Evolutionary conservation across 1,139 yeast species (phyloP).

Genomic region (Hanseniaspora sp.): DNA sequence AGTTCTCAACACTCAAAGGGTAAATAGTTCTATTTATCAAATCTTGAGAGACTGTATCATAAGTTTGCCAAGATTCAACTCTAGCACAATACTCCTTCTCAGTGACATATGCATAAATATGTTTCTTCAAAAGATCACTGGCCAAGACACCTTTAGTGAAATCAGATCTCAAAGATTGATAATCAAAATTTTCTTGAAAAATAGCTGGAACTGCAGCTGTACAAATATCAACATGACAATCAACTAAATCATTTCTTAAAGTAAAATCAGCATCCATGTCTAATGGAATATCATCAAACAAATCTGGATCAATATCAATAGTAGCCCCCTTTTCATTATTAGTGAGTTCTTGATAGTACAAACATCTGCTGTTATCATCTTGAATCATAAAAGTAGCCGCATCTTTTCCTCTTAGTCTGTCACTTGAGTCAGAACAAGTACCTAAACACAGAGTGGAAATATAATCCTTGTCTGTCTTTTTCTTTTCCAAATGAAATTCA

Average conservation of each 20-base stretch:
- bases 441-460: constrained; percentile 89
- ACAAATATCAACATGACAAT: constrained; percentile 92
- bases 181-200: constrained; percentile 92
- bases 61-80: constrained; percentile 87
- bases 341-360: constrained; percentile 63
- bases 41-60: constrained; percentile 85
- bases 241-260: constrained; percentile 82
- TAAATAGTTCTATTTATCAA: constrained; percentile 83
- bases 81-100: constrained; percentile 80
- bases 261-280: constrained; percentile 50
- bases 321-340: constrained; percentile 29
- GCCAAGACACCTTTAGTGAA: constrained; percentile 84
- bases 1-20: constrained; percentile 79
- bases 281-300: constrained; percentile 39
- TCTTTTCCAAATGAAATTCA: constrained; percentile 61
- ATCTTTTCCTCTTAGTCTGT: constrained; percentile 69
- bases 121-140: constrained; percentile 80
- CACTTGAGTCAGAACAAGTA: constrained; percentile 65
- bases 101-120: constrained; percentile 74
- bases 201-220: constrained; percentile 90
- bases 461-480: constrained; percentile 69
- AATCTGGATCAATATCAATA: constrained; percentile 73
- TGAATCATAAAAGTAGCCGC: constrained; percentile 81
- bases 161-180: constrained; percentile 73
- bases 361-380: constrained; percentile 58